Base-by-base conservation (phyloP, 768 basidiomycete genomes). In the Rickenella mellea region DNA sequence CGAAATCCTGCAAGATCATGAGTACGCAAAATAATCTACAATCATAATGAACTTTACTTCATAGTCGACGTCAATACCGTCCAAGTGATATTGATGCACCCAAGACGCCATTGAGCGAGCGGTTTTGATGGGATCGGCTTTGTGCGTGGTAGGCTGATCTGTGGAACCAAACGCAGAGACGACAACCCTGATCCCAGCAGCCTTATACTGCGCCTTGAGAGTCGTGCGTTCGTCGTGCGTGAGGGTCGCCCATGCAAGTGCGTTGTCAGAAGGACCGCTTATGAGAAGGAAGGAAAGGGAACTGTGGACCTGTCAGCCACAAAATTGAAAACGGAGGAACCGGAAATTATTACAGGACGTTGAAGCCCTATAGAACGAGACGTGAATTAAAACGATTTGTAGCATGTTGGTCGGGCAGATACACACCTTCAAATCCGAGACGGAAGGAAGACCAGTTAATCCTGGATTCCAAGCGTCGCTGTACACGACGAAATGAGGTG, bases 101-200 rank as follows among this genome's bases (percentile, higher is more conserved):
- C 51, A 67, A 21, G 46, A 44, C 12, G 64, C 66, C 32, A 67
- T 52, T 4, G 52, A 49, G 33, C 55, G 51, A 2, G 66, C 66
- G 9, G 54, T 55, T 19, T 36, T 39, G 8, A 52, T 53, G 1
- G 64, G 58, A 45, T 67, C 64, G 25, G 45, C 49, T 8, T 57
- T 59, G 27, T 46, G 49, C 9, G 59, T 51, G 17, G 61, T 60
- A 9, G 65, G 64, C 7, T 54, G 46, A 20, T 46, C 45, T 15
- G 46, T 48, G 24, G 43, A 41, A 21, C 51, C 53, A 40, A 54
- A 54, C 11, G 51, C 51, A 31, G 44, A 47, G 29, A 52, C 51
- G 25, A 54, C 36, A 30, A 54, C 25, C 43, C 46, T 51, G 40
- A 54, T 47, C 10, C 51, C 51, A 1, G 52, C 52, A 6, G 39